These are phyloP conservation scores for Verticillium klebahnii DNA, from an alignment of 2,329 filamentous ascomycete species.

Conservation along the genomic window DNA sequence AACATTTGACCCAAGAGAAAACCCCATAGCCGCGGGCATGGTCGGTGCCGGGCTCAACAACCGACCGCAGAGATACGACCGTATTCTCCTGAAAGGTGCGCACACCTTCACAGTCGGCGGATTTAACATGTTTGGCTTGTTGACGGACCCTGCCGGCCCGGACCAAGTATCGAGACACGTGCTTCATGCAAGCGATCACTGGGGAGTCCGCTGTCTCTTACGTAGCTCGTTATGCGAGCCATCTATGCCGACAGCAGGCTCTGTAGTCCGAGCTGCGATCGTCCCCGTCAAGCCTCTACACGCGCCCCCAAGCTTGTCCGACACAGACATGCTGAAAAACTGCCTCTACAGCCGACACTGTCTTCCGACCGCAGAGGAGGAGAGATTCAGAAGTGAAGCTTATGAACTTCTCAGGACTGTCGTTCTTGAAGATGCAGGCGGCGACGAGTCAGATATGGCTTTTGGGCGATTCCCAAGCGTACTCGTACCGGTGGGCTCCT, in stretches of 20 bases:
- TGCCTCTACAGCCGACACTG: constrained; percentile 31
- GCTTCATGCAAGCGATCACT: constrained; percentile 50
- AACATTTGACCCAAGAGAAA: constrained; percentile 58
- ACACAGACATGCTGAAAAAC: constrained; percentile 27
- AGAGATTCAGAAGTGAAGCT: constrained; percentile 33
- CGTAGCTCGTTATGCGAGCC: background rate
- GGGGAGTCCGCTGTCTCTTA: constrained; percentile 47
- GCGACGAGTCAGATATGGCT: constrained; percentile 1
- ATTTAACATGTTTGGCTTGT: constrained; percentile 57
- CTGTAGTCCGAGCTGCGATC: constrained; percentile 7
- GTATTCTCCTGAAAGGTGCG: constrained; percentile 49
- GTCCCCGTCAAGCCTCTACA: constrained; percentile 27
- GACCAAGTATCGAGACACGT: background rate
- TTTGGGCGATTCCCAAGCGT: constrained; percentile 32
- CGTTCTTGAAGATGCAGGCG: constrained; percentile 27
- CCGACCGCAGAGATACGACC: constrained; percentile 61
- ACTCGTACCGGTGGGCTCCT: constrained; percentile 61
- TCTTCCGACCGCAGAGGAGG: constrained; percentile 44
- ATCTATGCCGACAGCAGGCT: background rate
- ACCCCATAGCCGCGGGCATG: constrained; percentile 48
- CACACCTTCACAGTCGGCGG: constrained; percentile 28
- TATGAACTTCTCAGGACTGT: constrained; percentile 39
- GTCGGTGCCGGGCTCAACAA: constrained; percentile 42
- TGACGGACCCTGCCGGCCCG: constrained; percentile 16
- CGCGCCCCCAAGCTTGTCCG: constrained; percentile 24